Evolutionary conservation across 2,329 filamentous ascomycete species (phyloP).

Genomic region (Claviceps arundinis): DNA sequence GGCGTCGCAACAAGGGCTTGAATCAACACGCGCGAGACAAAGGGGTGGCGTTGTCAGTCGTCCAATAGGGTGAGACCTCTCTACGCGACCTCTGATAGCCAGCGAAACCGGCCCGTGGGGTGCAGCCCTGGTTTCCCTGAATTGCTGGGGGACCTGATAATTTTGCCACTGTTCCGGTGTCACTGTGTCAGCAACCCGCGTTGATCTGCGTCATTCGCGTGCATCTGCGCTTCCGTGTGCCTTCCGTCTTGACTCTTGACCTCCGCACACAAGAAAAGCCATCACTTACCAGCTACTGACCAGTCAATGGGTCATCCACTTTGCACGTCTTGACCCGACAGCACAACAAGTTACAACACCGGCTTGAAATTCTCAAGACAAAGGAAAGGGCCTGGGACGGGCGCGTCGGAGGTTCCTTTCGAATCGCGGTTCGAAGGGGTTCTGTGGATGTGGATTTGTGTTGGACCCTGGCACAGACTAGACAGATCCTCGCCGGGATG

Average conservation of each 20-base stretch:
- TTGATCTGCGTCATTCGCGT: neutral
- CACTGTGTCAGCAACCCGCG: neutral
- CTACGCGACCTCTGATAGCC: slow-evolving; percentile 3
- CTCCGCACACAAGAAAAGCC: no score
- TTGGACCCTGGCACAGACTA: neutral
- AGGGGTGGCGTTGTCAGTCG: neutral
- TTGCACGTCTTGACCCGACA: no score
- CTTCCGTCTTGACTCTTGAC: no score
- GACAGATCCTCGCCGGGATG: neutral
- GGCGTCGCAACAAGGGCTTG: neutral
- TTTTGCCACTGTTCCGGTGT: neutral
- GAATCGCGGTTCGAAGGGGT: neutral
- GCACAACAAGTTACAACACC: no score
- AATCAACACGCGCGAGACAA: no score
- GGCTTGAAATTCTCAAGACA: no score
- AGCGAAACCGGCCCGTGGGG: slow-evolving; percentile 13
- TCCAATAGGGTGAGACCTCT: slow-evolving; percentile 3
- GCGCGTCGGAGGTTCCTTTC: no score
- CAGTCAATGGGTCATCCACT: no score
- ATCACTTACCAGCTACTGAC: no score
- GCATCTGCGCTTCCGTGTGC: neutral
- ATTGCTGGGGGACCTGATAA: neutral
- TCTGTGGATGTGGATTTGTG: neutral
- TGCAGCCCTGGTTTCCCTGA: neutral
- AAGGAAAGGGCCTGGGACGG: no score